phyloP scores from a whole-genome alignment of 2,329 filamentous ascomycete species.

The Aspergillus awamori region DNA sequence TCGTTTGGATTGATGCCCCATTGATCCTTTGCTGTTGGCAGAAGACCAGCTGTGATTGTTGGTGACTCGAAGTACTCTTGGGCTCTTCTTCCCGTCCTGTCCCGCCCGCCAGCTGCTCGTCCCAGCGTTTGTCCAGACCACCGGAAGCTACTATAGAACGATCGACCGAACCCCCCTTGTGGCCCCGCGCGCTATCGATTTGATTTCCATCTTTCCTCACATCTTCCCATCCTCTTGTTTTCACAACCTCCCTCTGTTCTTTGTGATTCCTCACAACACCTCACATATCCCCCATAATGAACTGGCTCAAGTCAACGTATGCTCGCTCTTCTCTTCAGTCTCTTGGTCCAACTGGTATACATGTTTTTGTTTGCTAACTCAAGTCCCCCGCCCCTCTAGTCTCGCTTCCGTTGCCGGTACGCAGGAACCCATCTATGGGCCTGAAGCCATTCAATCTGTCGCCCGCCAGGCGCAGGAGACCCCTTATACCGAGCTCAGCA shows the following conservation, averaged over 20 bases:
- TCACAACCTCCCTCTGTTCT: conserved; percentile 10
- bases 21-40: not conserved
- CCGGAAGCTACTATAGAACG: conserved; percentile 18
- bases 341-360: not conserved
- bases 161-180: conserved; percentile 21
- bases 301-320: conserved; percentile 92
- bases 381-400: conserved; percentile 44
- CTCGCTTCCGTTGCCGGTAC: conserved; percentile 84
- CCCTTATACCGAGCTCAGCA: conserved; percentile 77
- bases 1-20: not conserved
- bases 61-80: not conserved
- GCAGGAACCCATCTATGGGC: conserved; percentile 93
- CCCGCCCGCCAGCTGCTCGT: not conserved
- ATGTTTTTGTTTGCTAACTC: conserved; percentile 54
- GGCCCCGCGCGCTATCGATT: conserved; percentile 40
- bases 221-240: conserved; percentile 17
- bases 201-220: conserved; percentile 35
- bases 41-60: not conserved
- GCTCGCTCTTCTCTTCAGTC: conserved; percentile 38
- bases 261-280: conserved; percentile 7
- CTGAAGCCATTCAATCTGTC: conserved; percentile 82
- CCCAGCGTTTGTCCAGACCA: conserved; percentile 2
- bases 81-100: not conserved
- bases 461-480: conserved; percentile 75
- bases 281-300: conserved; percentile 67